phyloP scores from a whole-genome alignment of 2,329 filamentous ascomycete genomes.

The Fusarium oxysporum region DNA sequence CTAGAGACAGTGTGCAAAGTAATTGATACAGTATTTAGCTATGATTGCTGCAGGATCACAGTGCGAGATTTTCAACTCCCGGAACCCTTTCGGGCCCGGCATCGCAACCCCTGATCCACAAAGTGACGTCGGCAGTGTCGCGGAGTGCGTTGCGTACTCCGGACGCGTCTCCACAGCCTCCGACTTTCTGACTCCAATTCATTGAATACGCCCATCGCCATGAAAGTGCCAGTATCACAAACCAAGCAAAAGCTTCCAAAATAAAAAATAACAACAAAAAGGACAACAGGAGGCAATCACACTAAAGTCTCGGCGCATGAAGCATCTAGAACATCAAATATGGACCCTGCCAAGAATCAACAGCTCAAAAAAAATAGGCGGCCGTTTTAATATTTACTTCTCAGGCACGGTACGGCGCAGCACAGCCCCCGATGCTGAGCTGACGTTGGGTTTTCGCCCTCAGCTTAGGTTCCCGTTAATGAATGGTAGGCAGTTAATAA shows the following conservation, averaged over 20 bases:
- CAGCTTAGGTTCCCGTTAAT: neutral
- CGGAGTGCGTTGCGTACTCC: constrained; percentile 13
- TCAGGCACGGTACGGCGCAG: neutral
- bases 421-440: constrained; percentile 41
- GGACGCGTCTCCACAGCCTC: constrained; percentile 38
- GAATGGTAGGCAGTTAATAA: neutral
- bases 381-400: constrained; percentile 2
- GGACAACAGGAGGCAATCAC: neutral
- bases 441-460: constrained; percentile 45
- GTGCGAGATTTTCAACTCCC: neutral
- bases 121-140: constrained; percentile 43
- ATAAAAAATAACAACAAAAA: neutral
- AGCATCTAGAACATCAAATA: constrained; percentile 10
- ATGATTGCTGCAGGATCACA: neutral
- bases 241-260: neutral
- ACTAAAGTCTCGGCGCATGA: constrained; percentile 11
- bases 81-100: constrained; percentile 14
- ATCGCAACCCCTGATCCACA: constrained; percentile 31
- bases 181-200: constrained; percentile 7
- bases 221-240: constrained; percentile 5
- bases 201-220: neutral
- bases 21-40: constrained; percentile 3
- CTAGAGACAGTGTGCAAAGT: constrained; percentile 6
- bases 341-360: constrained; percentile 29
- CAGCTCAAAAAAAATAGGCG: constrained; percentile 10